A percentile compares a stretch with the other conserved stretches of the same genome.
phyloP scores from a whole-genome alignment of 495 filamentous ascomycete genomes.

The Aspergillus saccharolyticus region DNA sequence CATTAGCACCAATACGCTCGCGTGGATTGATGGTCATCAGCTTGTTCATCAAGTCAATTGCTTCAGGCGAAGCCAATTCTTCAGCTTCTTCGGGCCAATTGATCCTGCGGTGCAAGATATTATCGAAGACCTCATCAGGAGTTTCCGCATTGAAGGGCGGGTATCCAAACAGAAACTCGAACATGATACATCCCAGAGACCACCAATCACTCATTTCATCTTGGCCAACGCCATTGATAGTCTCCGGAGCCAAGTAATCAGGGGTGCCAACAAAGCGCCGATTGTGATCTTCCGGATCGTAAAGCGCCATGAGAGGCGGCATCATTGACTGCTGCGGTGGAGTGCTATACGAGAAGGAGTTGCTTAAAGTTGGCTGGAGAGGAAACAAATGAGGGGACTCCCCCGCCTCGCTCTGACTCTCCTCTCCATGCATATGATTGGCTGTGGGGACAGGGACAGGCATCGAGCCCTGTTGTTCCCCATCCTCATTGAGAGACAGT shows the following conservation, averaged over 20 bases:
- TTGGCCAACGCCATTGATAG: conserved; percentile 88
- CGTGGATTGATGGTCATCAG: conserved; percentile 78
- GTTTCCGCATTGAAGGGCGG: conserved; percentile 90
- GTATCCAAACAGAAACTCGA: conserved; percentile 89
- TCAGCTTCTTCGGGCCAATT: conserved; percentile 75
- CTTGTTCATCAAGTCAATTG: conserved; percentile 88
- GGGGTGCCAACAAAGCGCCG: conserved; percentile 94
- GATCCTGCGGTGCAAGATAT: conserved; percentile 83
- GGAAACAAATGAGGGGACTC: conserved; percentile 67
- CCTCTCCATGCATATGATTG: conserved; percentile 59
- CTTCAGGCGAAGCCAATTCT: conserved; percentile 72
- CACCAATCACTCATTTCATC: conserved; percentile 99
- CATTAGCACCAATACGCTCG: conserved; percentile 78
- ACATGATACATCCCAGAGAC: conserved; percentile 95
- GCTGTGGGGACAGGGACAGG: conserved; percentile 36
- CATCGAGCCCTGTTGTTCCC: conserved; percentile 23
- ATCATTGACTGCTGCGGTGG: conserved; percentile 78
- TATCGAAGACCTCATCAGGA: conserved; percentile 93
- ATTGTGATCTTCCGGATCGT: conserved; percentile 90
- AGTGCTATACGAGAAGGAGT: conserved; percentile 44
- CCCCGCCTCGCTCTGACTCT: conserved; percentile 59
- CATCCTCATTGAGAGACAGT: conserved; percentile 69
- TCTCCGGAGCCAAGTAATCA: conserved; percentile 95
- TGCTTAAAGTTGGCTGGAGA: conserved; percentile 57
- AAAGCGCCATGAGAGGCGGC: conserved; percentile 91